phyloP scores from a whole-genome alignment of 139 green algal species.

The Microglena sp. region DNA sequence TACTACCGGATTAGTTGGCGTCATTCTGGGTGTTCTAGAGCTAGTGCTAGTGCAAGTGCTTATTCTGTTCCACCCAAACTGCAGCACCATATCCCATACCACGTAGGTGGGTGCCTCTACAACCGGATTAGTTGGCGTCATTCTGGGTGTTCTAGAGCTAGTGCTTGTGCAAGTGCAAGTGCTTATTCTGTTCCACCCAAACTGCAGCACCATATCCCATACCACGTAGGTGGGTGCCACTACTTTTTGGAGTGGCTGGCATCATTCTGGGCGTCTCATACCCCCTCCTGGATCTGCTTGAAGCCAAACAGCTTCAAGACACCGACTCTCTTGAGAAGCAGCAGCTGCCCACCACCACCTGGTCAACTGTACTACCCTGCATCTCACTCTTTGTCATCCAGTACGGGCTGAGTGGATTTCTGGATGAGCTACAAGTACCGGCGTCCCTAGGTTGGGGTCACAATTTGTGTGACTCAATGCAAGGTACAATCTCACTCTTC shows the following conservation, averaged over 20 bases:
- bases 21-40: too few species aligned
- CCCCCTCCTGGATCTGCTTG: slow-evolving; percentile 21
- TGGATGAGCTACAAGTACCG: slow-evolving; percentile 3
- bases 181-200: too few species aligned
- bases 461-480: background rate
- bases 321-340: background rate
- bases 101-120: slow-evolving; percentile 39
- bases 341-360: background rate
- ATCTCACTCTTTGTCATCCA: slow-evolving; percentile 21
- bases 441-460: too few species aligned
- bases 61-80: too few species aligned
- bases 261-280: slow-evolving; percentile 30
- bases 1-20: too few species aligned
- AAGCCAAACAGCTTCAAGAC: background rate
- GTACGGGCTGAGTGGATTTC: slow-evolving; percentile 13
- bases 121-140: too few species aligned
- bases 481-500: background rate
- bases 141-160: too few species aligned
- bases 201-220: too few species aligned
- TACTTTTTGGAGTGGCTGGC: slow-evolving; percentile 24
- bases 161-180: too few species aligned
- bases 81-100: too few species aligned
- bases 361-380: slow-evolving; percentile 10
- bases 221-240: slow-evolving; percentile 41
- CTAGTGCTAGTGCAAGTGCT: too few species aligned